Percentiles rank a stretch among this genome's conserved stretches.
Evolutionary conservation across 2,329 filamentous ascomycete species (phyloP).

Genomic region (Sarocladiaceae sp.): DNA sequence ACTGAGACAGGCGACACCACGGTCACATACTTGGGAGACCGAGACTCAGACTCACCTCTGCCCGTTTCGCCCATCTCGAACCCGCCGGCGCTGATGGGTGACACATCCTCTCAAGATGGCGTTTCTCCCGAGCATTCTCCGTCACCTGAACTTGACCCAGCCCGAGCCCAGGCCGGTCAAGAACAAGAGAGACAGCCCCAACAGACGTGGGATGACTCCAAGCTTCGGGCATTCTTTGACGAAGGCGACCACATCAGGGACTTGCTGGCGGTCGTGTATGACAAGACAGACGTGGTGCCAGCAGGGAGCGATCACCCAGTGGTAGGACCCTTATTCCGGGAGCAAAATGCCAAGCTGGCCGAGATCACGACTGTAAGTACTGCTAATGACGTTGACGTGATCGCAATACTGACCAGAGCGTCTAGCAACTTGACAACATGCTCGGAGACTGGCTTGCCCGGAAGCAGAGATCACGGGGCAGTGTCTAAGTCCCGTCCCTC

Average conservation of each 20-base stretch:
- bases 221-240: constrained; percentile 84
- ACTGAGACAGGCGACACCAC: constrained; percentile 29
- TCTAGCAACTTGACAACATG: constrained; percentile 77
- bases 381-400: not conserved
- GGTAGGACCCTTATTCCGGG: constrained; percentile 73
- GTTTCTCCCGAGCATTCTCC: constrained; percentile 55
- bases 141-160: constrained; percentile 56
- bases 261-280: constrained; percentile 85
- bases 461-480: constrained; percentile 58
- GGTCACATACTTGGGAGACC: constrained; percentile 19
- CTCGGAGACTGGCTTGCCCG: constrained; percentile 76
- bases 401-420: constrained; percentile 1
- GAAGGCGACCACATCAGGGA: constrained; percentile 86
- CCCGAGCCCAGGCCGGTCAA: constrained; percentile 20
- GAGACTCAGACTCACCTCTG: constrained; percentile 61
- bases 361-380: constrained; percentile 73
- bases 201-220: constrained; percentile 77
- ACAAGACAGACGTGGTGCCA: constrained; percentile 78
- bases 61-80: constrained; percentile 57
- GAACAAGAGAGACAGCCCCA: constrained; percentile 27
- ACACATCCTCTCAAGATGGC: constrained; percentile 68
- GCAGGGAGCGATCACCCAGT: constrained; percentile 82
- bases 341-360: constrained; percentile 79
- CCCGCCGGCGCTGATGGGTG: constrained; percentile 62
- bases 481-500: constrained; percentile 29